Evolutionary conservation across 2,329 filamentous ascomycete species (phyloP).

Genomic region (Boeremia exigua): DNA sequence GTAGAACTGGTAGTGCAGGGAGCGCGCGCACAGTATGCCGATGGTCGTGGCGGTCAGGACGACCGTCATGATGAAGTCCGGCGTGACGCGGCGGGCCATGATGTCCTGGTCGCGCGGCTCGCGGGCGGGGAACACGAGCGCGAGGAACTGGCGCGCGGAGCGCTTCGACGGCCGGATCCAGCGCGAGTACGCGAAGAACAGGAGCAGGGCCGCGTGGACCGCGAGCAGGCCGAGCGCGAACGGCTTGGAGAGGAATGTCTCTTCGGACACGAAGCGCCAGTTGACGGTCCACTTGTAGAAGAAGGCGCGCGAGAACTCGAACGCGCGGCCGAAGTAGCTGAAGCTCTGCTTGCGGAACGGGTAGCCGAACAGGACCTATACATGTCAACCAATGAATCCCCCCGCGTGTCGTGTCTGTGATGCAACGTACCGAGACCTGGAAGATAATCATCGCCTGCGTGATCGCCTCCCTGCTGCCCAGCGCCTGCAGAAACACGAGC

Average conservation of each 20-base stretch:
- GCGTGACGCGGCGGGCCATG: conserved; percentile 66
- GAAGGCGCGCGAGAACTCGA: conserved; percentile 90
- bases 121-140: conserved; percentile 52
- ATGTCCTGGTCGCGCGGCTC: conserved; percentile 59
- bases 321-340: conserved; percentile 81
- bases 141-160: conserved; percentile 62
- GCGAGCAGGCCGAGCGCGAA: conserved; percentile 74
- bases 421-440: conserved; percentile 73
- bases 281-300: conserved; percentile 99
- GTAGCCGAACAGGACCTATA: conserved; percentile 60
- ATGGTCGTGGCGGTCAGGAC: conserved; percentile 78
- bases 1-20: conserved; percentile 95
- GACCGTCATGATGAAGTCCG: conserved; percentile 76
- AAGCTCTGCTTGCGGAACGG: conserved; percentile 73
- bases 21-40: conserved; percentile 84
- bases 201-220: conserved; percentile 69
- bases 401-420: not conserved
- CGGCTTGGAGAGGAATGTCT: conserved; percentile 72
- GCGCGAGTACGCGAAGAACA: conserved; percentile 67
- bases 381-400: conserved; percentile 21
- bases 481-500: conserved; percentile 74
- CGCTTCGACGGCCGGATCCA: conserved; percentile 76
- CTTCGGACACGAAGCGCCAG: conserved; percentile 93
- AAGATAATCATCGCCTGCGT: conserved; percentile 73
- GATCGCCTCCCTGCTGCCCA: conserved; percentile 70